A percentile compares a stretch with the other conserved stretches of the same genome.
Conservation (phyloP, 2,329 filamentous ascomycete genomes). For the Trichoderma polysporum region DNA sequence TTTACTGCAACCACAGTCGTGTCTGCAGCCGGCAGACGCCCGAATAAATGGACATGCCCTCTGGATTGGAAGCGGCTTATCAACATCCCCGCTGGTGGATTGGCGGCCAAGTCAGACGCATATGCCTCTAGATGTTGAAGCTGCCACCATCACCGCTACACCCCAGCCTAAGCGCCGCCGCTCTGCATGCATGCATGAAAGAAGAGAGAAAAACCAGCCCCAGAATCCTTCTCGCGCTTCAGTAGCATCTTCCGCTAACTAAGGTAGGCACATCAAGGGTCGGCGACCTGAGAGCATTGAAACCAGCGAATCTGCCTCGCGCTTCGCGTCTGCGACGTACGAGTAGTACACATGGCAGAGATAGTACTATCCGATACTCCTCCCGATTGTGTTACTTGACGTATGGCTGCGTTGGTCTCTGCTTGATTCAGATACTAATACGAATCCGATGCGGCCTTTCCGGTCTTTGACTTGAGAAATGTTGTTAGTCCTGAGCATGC, state of each 20-base stretch:
- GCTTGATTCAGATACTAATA: neutral
- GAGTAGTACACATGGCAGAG: neutral
- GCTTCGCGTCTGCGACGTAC: neutral
- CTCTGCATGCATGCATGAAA: conserved; percentile 4
- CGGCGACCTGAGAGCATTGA: neutral
- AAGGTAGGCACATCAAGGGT: neutral
- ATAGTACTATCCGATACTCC: neutral
- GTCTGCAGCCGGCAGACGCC: conserved; percentile 1
- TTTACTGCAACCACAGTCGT: neutral
- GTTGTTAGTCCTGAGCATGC: conserved; percentile 11
- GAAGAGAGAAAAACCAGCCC: neutral
- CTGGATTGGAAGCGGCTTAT: neutral
- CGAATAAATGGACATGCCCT: neutral
- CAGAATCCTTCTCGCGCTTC: conserved; percentile 16
- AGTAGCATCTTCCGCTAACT: neutral
- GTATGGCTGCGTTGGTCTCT: neutral
- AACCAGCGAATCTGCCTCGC: neutral
- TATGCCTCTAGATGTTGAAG: neutral
- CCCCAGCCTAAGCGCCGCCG: conserved; percentile 21
- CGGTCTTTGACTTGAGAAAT: neutral
- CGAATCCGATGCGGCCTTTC: neutral
- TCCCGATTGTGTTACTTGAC: neutral
- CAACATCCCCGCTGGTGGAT: neutral
- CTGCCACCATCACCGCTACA: conserved; percentile 1
- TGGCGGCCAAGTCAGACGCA: neutral